Evolutionary conservation across 2,329 filamentous ascomycete species (phyloP).

Genomic region (Beauveria sp.): DNA sequence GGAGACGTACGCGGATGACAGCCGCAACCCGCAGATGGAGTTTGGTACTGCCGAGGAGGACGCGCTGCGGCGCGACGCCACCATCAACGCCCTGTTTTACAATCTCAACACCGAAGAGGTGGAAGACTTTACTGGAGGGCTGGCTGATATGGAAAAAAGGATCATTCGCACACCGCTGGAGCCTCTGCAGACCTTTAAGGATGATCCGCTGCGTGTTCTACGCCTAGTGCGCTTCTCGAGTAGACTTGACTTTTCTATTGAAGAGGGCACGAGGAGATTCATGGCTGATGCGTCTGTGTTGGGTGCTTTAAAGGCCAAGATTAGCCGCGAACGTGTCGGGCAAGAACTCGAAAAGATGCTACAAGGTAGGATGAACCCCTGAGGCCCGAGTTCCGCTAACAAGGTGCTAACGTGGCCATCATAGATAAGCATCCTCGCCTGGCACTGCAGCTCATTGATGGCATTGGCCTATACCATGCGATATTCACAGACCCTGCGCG

Average conservation of each 20-base stretch:
- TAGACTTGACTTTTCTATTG: constrained; percentile 72
- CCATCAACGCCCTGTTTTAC: constrained; percentile 93
- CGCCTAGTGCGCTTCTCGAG: constrained; percentile 87
- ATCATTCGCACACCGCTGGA: constrained; percentile 81
- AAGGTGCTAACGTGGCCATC: neutral
- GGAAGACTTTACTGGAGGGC: constrained; percentile 79
- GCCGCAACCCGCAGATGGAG: constrained; percentile 84
- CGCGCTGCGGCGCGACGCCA: constrained; percentile 81
- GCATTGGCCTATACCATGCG: constrained; percentile 59
- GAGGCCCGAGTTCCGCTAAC: neutral
- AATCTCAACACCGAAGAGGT: constrained; percentile 73
- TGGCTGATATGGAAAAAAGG: constrained; percentile 63
- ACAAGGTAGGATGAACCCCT: constrained; percentile 41
- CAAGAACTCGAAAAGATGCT: constrained; percentile 90
- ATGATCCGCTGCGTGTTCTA: constrained; percentile 83
- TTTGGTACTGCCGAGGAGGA: constrained; percentile 91
- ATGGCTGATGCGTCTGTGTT: constrained; percentile 80
- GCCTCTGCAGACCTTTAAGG: constrained; percentile 86
- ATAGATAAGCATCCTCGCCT: constrained; percentile 50
- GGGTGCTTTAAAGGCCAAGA: constrained; percentile 73
- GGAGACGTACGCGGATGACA: constrained; percentile 84
- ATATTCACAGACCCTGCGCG: constrained; percentile 64
- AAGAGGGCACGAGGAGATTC: constrained; percentile 55
- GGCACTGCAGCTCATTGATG: constrained; percentile 58
- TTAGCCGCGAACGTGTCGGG: constrained; percentile 83